Percentiles rank a stretch among this genome's conserved stretches.
Conservation (phyloP, 192 early-diverging fungal species). For the Coemansia aciculifera region DNA sequence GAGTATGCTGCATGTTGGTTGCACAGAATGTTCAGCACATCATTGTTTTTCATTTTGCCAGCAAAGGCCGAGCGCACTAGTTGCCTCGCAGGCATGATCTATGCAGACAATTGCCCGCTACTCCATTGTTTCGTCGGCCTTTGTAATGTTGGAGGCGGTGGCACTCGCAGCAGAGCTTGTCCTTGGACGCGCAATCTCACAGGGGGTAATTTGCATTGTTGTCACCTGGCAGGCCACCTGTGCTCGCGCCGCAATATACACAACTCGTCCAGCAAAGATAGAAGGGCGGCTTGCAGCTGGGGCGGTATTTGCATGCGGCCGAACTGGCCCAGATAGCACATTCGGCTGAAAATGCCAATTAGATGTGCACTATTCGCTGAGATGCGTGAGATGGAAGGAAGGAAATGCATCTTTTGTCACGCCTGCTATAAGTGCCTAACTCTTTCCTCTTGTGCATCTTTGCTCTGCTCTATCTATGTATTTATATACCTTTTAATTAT, state of each 20-base stretch:
- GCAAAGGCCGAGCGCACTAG: conserved; percentile 1
- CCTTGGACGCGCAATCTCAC: background rate
- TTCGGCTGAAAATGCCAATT: no score
- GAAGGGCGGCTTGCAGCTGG: background rate
- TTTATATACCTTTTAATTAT: background rate
- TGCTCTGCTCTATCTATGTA: background rate
- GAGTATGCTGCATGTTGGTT: background rate
- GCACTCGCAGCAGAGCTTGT: background rate
- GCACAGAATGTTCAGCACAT: background rate
- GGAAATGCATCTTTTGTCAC: background rate
- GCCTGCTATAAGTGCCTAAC: background rate
- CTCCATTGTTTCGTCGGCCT: background rate
- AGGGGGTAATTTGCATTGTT: background rate
- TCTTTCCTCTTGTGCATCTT: background rate
- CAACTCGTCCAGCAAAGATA: conserved; percentile 3
- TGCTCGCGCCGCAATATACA: conserved; percentile 4
- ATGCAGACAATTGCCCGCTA: background rate
- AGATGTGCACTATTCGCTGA: conserved; percentile 3
- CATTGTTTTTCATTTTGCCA: background rate
- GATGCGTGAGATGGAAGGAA: conserved; percentile 2
- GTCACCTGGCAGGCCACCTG: background rate
- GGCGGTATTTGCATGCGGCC: background rate
- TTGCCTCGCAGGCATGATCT: background rate
- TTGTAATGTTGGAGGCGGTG: background rate
- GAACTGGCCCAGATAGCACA: background rate